Percentiles rank a stretch among this genome's conserved stretches.
Conservation (phyloP, 306 rosid species). For the Betula pendula region DNA sequence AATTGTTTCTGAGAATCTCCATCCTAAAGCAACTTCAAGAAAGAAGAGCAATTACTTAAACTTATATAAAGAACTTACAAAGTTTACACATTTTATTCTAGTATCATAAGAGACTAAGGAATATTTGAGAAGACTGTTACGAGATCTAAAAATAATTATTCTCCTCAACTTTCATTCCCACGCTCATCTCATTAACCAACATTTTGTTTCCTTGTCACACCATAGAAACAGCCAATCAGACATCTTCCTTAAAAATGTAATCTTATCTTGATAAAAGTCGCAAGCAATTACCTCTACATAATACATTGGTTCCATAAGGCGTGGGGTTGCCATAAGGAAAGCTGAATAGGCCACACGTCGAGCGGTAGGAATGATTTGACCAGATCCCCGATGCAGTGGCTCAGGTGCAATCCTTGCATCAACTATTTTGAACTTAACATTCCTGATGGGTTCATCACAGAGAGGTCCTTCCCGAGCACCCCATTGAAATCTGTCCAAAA, state of each 20-base stretch:
- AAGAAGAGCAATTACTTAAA: background rate
- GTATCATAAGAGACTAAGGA: background rate
- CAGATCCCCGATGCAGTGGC: constrained; percentile 86
- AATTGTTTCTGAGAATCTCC: constrained; percentile 6
- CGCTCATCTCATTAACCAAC: background rate
- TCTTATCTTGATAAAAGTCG: constrained; percentile 9
- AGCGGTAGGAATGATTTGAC: constrained; percentile 90
- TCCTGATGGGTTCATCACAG: constrained; percentile 96
- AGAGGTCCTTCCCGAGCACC: constrained; percentile 99
- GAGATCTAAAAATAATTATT: background rate
- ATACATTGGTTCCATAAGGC: constrained; percentile 98
- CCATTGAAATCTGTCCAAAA: constrained; percentile 85
- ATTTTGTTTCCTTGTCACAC: constrained; percentile 6
- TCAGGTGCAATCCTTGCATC: constrained; percentile 97
- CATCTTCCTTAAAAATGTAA: constrained; percentile 18
- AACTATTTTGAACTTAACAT: constrained; percentile 97
- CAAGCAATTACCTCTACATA: constrained; percentile 71
- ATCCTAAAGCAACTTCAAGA: background rate
- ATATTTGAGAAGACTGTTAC: background rate
- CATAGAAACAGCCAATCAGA: constrained; percentile 4
- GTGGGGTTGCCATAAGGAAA: constrained; percentile 96
- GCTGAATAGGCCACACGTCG: constrained; percentile 93
- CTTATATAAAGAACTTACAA: background rate
- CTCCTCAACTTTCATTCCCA: background rate
- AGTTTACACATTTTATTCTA: background rate